Percentiles rank a stretch among this genome's conserved stretches.
Evolutionary conservation across 106 monocot genomes (phyloP).

Genomic region (Allium cepa): DNA sequence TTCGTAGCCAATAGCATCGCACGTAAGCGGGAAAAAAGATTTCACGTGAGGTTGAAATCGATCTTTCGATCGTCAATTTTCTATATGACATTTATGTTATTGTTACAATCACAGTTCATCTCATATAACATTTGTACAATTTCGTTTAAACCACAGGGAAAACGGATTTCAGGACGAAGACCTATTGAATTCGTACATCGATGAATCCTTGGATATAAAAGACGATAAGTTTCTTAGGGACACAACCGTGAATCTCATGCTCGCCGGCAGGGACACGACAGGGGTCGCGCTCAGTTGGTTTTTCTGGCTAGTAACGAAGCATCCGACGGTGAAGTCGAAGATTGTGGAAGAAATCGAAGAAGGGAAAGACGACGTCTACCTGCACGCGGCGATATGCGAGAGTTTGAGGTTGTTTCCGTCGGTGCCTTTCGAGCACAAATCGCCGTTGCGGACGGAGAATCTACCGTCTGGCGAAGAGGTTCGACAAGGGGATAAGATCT

Average conservation of each 20-base stretch:
- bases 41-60: not conserved
- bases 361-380: conserved; percentile 12
- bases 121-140: no score
- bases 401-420: conserved; percentile 47
- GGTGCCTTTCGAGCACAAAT: conserved; percentile 60
- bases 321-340: conserved; percentile 41
- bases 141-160: no score
- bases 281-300: conserved; percentile 39
- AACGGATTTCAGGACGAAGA: not conserved
- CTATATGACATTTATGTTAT: not conserved
- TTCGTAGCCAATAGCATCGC: conserved; percentile 8
- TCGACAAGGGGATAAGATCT: conserved; percentile 2
- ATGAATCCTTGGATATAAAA: not conserved
- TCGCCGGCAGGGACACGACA: conserved; percentile 45
- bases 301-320: conserved; percentile 34
- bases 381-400: conserved; percentile 58
- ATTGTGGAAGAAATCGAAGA: conserved; percentile 39
- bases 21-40: not conserved
- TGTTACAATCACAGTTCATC: no score
- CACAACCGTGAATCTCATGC: not conserved
- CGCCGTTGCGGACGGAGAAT: conserved; percentile 12
- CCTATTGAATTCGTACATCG: not conserved
- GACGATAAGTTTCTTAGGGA: conserved; percentile 2
- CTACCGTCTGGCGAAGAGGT: conserved; percentile 31
- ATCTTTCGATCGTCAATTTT: not conserved